phyloP scores from a whole-genome alignment of 2,329 filamentous ascomycete genomes.

The Aspergillus pseudonomiae region DNA sequence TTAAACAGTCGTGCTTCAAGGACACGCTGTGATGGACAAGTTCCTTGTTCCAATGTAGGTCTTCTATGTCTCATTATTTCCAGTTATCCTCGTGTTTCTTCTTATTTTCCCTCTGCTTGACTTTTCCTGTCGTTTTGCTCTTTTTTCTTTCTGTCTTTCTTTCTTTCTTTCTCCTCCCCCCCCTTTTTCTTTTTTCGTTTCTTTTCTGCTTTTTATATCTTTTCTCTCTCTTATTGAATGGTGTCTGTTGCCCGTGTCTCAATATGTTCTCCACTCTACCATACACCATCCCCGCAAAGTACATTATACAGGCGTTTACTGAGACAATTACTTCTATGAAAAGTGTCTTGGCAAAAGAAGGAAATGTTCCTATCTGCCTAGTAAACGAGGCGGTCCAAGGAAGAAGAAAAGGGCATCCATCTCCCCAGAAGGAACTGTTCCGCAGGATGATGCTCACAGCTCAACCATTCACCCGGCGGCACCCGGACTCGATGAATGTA shows the following conservation, averaged over 20 bases:
- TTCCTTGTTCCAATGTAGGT: slow-evolving; percentile 48
- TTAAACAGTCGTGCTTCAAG: slow-evolving; percentile 43
- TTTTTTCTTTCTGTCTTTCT: neutral
- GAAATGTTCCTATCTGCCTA: slow-evolving; percentile 47
- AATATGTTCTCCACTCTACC: neutral
- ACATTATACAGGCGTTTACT: slow-evolving; percentile 8
- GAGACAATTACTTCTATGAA: slow-evolving; percentile 8
- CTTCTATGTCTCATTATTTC: neutral
- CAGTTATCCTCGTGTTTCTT: neutral
- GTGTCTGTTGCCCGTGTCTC: neutral
- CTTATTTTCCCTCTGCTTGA: neutral
- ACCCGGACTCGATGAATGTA: slow-evolving; percentile 38
- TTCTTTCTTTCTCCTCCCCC: neutral
- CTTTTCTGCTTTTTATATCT: no score
- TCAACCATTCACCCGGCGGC: slow-evolving; percentile 24
- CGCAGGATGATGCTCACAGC: slow-evolving; percentile 25
- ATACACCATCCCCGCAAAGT: neutral
- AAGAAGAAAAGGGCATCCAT: slow-evolving; percentile 41
- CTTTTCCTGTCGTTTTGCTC: neutral
- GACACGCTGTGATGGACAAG: slow-evolving; percentile 49
- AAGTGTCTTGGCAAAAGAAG: slow-evolving; percentile 45
- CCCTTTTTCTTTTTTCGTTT: neutral
- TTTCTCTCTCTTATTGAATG: neutral
- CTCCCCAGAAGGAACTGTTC: slow-evolving; percentile 25
- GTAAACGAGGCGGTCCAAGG: slow-evolving; percentile 48